These are phyloP conservation scores for Citrus sinensis DNA, from an alignment of 345 rosid genomes.

Conservation along the genomic window DNA sequence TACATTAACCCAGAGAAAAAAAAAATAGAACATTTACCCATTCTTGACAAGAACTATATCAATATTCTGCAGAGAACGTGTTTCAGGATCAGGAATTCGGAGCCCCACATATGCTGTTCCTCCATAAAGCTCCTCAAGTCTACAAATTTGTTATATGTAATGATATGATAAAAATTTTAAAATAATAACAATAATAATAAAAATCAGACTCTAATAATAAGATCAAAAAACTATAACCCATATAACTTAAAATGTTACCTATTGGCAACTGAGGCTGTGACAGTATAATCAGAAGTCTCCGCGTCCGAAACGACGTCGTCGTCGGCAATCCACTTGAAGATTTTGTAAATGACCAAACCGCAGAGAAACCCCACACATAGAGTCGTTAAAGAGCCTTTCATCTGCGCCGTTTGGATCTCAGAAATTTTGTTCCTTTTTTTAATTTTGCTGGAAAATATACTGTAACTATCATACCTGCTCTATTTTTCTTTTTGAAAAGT, in stretches of 20 bases:
- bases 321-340: not conserved
- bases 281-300: not conserved
- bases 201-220: not conserved
- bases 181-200: not conserved
- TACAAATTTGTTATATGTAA: constrained; percentile 13
- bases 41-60: constrained; percentile 69
- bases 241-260: not conserved
- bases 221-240: not conserved
- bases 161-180: too few species aligned
- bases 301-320: not conserved
- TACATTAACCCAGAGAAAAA: not conserved
- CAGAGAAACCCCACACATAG: not conserved
- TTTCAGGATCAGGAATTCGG: constrained; percentile 81
- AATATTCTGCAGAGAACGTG: constrained; percentile 62
- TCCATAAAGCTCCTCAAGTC: constrained; percentile 82
- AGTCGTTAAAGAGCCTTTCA: not conserved
- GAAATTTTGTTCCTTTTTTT: not conserved
- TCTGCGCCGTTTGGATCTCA: not conserved
- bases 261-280: not conserved
- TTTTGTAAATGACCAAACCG: not conserved
- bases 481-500: not conserved
- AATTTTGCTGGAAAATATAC: not conserved
- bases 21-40: constrained; percentile 31
- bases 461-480: not conserved
- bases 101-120: constrained; percentile 84